Evolutionary conservation across 805 yeast species (phyloP).

Genomic region (Nakazawaea wickerhamii): DNA sequence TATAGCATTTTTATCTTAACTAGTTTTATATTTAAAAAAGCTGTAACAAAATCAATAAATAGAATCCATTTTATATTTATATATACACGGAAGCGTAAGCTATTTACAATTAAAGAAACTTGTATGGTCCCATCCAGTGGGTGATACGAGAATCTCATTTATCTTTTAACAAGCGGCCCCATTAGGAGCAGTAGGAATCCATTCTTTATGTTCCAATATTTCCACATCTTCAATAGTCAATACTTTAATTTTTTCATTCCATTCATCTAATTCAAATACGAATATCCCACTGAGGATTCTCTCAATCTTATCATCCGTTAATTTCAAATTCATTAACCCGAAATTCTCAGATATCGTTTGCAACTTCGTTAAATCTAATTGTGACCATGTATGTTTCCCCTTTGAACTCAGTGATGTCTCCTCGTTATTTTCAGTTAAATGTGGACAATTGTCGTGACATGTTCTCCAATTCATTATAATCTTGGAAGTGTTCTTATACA

Average conservation of each 20-base stretch:
- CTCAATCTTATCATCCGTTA: slow-evolving; percentile 22
- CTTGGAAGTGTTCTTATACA: slow-evolving; percentile 36
- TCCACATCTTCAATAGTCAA: slow-evolving; percentile 68
- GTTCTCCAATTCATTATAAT: slow-evolving; percentile 54
- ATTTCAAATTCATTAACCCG: slow-evolving; percentile 30
- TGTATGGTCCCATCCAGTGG: not conserved
- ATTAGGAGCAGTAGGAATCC: slow-evolving; percentile 10
- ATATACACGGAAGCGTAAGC: too few relatives aligned
- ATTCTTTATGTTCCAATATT: slow-evolving; percentile 39
- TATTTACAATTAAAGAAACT: slow-evolving; percentile 3
- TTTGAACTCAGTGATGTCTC: slow-evolving; percentile 33
- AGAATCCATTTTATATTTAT: too few relatives aligned
- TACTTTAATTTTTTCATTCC: slow-evolving; percentile 49
- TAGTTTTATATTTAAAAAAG: too few relatives aligned
- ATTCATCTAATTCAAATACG: slow-evolving; percentile 55
- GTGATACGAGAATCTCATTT: too few relatives aligned
- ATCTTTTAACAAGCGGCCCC: slow-evolving; percentile 3
- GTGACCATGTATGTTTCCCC: slow-evolving; percentile 37
- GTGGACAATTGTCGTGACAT: slow-evolving; percentile 46
- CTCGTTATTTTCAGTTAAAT: slow-evolving; percentile 27
- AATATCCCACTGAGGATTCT: slow-evolving; percentile 50
- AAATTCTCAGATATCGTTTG: slow-evolving; percentile 5
- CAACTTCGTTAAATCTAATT: slow-evolving; percentile 24
- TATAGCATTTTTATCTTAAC: too few relatives aligned
- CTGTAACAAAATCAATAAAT: too few relatives aligned